Evolutionary conservation across 345 rosid genomes (phyloP), one percentile per base, ranked within the genome.

Genomic region (Citrus sp.): DNA sequence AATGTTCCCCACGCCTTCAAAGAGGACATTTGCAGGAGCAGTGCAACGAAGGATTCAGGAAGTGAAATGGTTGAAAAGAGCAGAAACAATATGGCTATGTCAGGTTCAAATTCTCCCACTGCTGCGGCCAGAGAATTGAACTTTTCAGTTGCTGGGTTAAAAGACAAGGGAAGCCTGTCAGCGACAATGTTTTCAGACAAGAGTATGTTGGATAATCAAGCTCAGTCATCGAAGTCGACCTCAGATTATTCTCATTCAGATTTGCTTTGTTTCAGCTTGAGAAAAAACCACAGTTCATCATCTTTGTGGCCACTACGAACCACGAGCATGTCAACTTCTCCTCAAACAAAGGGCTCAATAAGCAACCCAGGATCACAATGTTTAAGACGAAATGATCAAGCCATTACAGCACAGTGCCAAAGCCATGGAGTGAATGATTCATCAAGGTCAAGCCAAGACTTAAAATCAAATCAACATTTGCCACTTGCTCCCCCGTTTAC

Each of bases 401-500:
- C 74, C 38, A 22, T 13, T 30, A 61, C 62, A 59, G 54, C 75
- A 56, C 70, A 32, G 67, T 75, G 63, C 54, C 54, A 54, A 58
- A 68, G 40, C 66, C 54, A 55, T 27, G 78, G 35, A 80, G 24
- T 30, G 13, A 37, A 51, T 14, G 21, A 71, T 56, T 72, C 75
- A 68, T 18, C 55, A 1, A 67, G 72, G 70, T 28, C 38, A 75
- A 68, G 35, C 12, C 75, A 67, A 51, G 42, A 40, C 35, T 38
- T 37, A 40, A 74, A 77, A 10, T 62, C 83, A 42, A 74, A 66
- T 67, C 81, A 80, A 65, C 19, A 55, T n/a, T 5, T 6, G 73
- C 70, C 58, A 27, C 40, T 58, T 18, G 67, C 28, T 68, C 75
- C 86, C 28, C 73, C 58, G 6, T 86, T 76, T 73, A 85, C 70